Percentiles rank a stretch among this genome's conserved stretches.
Conservation (phyloP, 2,329 filamentous ascomycete genomes). For the Colletotrichum navitas region DNA sequence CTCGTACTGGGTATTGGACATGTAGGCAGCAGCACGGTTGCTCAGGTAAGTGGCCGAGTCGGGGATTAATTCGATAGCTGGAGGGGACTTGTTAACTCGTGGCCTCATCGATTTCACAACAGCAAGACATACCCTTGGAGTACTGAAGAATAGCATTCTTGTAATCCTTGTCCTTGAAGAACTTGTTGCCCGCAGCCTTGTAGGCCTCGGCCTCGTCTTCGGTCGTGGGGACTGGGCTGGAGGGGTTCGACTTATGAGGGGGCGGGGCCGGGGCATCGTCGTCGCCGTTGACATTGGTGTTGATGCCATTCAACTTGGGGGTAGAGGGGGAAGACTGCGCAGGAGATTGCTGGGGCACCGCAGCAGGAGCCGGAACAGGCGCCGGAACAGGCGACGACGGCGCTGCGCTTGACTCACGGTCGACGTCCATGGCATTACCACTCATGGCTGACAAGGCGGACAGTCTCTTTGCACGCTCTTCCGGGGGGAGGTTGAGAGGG, state of each 20-base stretch:
- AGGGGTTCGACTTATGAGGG: slow-evolving; percentile 76
- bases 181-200: slow-evolving; percentile 95
- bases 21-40: slow-evolving; percentile 94
- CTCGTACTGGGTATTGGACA: slow-evolving; percentile 84
- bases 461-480: slow-evolving; percentile 80
- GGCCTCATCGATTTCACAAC: not conserved
- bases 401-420: slow-evolving; percentile 70
- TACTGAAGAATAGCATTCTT: slow-evolving; percentile 91
- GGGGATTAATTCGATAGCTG: slow-evolving; percentile 90
- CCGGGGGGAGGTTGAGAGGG: slow-evolving; percentile 89
- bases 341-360: slow-evolving; percentile 52
- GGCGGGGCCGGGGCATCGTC: slow-evolving; percentile 74
- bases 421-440: slow-evolving; percentile 81
- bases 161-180: slow-evolving; percentile 96
- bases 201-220: slow-evolving; percentile 87
- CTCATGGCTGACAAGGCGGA: slow-evolving; percentile 73
- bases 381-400: slow-evolving; percentile 65
- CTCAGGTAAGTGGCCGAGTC: slow-evolving; percentile 90
- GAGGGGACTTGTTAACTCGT: slow-evolving; percentile 26
- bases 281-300: slow-evolving; percentile 60
- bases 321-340: slow-evolving; percentile 63
- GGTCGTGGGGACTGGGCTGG: slow-evolving; percentile 66
- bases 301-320: slow-evolving; percentile 63
- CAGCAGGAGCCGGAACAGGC: slow-evolving; percentile 47
- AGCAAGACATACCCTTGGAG: slow-evolving; percentile 80